Evolutionary conservation across 2,329 filamentous ascomycete species (phyloP), one percentile per base, ranked within the genome.

Genomic region (Fusarium foetens): DNA sequence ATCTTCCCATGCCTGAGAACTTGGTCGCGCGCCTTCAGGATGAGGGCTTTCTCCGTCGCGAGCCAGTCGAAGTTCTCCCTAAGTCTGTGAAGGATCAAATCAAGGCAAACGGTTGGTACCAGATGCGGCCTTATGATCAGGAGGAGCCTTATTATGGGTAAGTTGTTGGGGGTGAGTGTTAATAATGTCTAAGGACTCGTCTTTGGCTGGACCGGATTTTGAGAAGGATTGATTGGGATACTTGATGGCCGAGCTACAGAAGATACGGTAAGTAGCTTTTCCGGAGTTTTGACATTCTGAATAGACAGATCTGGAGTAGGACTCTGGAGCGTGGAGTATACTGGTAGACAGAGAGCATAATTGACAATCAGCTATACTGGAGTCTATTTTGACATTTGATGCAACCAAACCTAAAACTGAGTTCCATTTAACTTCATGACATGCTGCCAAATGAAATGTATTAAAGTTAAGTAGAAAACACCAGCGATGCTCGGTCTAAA

Each of bases 61-160:
- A 52, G 11, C 39, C 58, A 12, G 4, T 25, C 6, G 21, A 51
- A 0, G 10, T 6, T 4, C 29, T 68, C 2, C 51, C 58, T 3
- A 19, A 10, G 10, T 11, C 14, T 33, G 14, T 64, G 10, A 64
- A 33, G 19, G 10, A 42, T 12, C 25, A 17, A 2, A 68, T 68
- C 12, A 21, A 64, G 35, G 16, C 25, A 1, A 43, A 51, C 9
- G 58, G 58, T 4, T 68, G 65, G 66, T 42, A 36, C 5, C 57
- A 63, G 23, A 68, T 68, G 13, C 49, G 38, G 6, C 66, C 63
- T 29, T 27, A 6, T 21, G 52, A 60, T 27, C 62, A 21, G 31
- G 55, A 35, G 10, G 36, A 55, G 8, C 23, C 19, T 27, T 16
- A n/a, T 25, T 9, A 13, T 8, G 17, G 14, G 13, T 68, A 25